Evolutionary conservation across 1,284 basidiomycete genomes (phyloP).

Genomic region (Sporisorium iseilematis-ciliati): DNA sequence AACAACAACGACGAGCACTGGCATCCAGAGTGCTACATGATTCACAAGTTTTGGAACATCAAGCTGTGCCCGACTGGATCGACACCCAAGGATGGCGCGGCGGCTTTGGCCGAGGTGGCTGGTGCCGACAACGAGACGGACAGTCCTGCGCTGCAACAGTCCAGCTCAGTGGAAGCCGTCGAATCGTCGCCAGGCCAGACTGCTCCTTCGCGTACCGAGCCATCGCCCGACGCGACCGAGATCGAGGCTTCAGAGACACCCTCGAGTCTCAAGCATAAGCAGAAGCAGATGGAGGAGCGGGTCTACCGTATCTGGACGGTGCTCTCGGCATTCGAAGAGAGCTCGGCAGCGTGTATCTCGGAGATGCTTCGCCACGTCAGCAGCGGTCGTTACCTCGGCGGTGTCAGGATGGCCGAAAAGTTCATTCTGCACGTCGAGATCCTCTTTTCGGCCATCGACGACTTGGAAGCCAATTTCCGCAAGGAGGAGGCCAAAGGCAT

Average conservation of each 20-base stretch:
- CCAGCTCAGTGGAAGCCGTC: constrained; percentile 28
- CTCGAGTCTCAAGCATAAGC: constrained; percentile 86
- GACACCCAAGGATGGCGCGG: constrained; percentile 57
- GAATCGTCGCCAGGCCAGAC: constrained; percentile 36
- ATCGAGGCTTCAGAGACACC: constrained; percentile 82
- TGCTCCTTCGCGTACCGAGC: constrained; percentile 43
- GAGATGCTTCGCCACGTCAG: constrained; percentile 97
- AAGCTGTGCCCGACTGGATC: constrained; percentile 75
- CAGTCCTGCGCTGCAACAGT: constrained; percentile 15
- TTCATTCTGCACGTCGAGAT: constrained; percentile 99
- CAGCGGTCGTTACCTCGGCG: constrained; percentile 93
- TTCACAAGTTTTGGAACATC: constrained; percentile 99
- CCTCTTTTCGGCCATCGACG: constrained; percentile 95
- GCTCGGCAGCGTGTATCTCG: constrained; percentile 97
- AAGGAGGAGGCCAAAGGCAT: constrained; percentile 80
- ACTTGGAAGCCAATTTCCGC: constrained; percentile 91
- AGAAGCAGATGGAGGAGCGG: constrained; percentile 94
- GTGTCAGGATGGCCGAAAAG: constrained; percentile 96
- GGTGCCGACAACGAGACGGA: constrained; percentile 17
- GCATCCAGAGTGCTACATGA: constrained; percentile 99
- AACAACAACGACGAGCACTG: constrained; percentile 99
- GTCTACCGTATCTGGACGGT: constrained; percentile 99
- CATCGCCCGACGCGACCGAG: constrained; percentile 70
- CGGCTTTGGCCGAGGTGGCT: constrained; percentile 19
- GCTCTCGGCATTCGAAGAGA: constrained; percentile 97